Evolutionary conservation across 179 eudicot genomes (phyloP), one percentile per base, ranked within the genome.

Genomic region (Sideroxylon spinosum): DNA sequence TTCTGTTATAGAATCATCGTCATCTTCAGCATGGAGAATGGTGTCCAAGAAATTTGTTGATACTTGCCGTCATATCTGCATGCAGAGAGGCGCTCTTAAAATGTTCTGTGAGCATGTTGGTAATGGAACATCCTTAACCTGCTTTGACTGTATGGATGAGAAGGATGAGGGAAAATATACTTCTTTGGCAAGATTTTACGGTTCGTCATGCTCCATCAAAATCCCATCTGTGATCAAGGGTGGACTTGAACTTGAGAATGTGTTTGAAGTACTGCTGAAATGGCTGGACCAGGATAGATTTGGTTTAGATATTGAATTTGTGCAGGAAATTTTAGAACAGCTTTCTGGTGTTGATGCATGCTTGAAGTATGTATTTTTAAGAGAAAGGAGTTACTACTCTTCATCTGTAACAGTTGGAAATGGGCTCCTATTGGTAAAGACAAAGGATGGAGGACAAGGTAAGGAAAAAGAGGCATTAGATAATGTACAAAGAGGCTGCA

Each of bases 211-310:
- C 71, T 79, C 91, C 14, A 48, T 81, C 46, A 80, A 79, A 48
- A 81, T 88, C 68, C 91, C 92, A 37, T 62, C 78, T 79, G 74
- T 79, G 57, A 85, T 84, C 49, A 75, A 74, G 76, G 78, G 66
- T 57, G 77, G 76, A 26, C 76, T 81, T 16, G 85, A 82, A 68
- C 84, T 87, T 83, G 84, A 81, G 26, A 48, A 74, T 82, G 75
- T 82, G 44, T 73, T 76, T 17, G 89, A 84, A 76, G 78, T 68
- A 69, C 73, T 91, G 73, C 57, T 73, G 68, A 81, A 76, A 80
- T 91, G 94, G 97, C 80, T 91, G 80, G 85, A 81, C 68, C 62
- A 81, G 77, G 94, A 91, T 79, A 88, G 97, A 73, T 89, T 87
- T 75, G 97, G 97, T 25, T 85, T 91, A 77, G 90, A 91, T 80